A percentile compares a stretch with the other conserved stretches of the same genome.
Conservation (phyloP, 2,329 filamentous ascomycete species). For the Aspergillus costaricaensis region DNA sequence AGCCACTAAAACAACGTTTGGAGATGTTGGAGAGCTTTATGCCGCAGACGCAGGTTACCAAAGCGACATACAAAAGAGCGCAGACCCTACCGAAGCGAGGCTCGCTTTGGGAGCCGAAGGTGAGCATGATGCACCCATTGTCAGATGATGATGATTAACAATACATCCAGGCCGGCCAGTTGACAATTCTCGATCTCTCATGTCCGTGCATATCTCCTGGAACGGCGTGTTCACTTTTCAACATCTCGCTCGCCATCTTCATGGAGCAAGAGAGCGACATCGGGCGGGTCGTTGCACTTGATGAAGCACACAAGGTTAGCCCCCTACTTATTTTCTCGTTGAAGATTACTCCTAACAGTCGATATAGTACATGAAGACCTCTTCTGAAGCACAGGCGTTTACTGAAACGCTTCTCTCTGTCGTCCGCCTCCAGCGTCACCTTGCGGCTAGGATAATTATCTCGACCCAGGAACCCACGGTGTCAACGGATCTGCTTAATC, state of each 20-base stretch:
- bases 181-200: constrained; percentile 26
- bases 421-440: constrained; percentile 69
- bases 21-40: constrained; percentile 26
- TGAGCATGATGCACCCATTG: neutral
- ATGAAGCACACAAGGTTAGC: constrained; percentile 27
- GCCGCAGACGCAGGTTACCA: constrained; percentile 10
- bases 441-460: constrained; percentile 65
- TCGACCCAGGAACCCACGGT: constrained; percentile 76
- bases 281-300: constrained; percentile 21
- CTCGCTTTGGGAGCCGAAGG: constrained; percentile 16
- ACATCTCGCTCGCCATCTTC: constrained; percentile 24
- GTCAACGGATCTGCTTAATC: constrained; percentile 64
- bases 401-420: constrained; percentile 61
- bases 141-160: neutral
- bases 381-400: constrained; percentile 35
- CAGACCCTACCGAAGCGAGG: neutral
- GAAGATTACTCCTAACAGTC: too few species aligned
- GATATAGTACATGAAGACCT: constrained; percentile 21
- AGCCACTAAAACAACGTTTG: constrained; percentile 22
- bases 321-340: neutral
- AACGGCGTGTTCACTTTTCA: constrained; percentile 25
- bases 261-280: constrained; percentile 18
- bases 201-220: constrained; percentile 24
- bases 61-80: neutral
- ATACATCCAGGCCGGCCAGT: constrained; percentile 9